phyloP scores from a whole-genome alignment of 192 early-diverging fungal genomes.

The Umbelopsis isabellina region DNA sequence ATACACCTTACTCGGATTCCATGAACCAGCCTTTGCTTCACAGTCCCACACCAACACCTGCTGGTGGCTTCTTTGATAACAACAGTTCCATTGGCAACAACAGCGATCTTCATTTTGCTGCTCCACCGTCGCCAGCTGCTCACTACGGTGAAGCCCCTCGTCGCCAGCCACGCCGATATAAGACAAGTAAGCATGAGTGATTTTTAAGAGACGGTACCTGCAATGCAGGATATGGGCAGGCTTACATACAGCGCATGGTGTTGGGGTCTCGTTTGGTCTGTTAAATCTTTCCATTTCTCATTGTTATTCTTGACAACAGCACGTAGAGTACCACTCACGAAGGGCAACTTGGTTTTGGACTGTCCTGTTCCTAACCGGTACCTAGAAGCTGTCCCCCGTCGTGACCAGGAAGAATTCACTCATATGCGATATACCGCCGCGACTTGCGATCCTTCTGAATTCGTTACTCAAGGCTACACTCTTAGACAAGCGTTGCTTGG shows the following conservation, averaged over 20 bases:
- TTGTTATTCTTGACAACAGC: neutral
- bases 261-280: neutral
- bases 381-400: constrained; percentile 51
- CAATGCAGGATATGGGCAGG: neutral
- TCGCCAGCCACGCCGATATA: constrained; percentile 50
- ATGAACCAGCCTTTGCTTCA: constrained; percentile 18
- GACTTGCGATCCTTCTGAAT: constrained; percentile 87
- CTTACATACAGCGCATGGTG: neutral
- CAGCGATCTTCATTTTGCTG: neutral
- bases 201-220: neutral
- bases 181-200: constrained; percentile 45
- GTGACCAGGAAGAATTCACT: constrained; percentile 81
- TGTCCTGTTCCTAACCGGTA: constrained; percentile 67
- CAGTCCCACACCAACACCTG: neutral
- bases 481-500: constrained; percentile 75
- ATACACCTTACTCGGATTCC: constrained; percentile 1
- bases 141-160: constrained; percentile 49
- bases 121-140: neutral
- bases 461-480: constrained; percentile 71
- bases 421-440: constrained; percentile 94
- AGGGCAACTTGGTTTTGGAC: constrained; percentile 76
- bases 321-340: constrained; percentile 61
- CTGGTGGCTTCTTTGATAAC: constrained; percentile 6
- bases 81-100: too few relatives aligned
- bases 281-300: neutral